Evolutionary conservation across 192 early-diverging fungal genomes (phyloP).

Genomic region (Rhizoclosmatium globosum): DNA sequence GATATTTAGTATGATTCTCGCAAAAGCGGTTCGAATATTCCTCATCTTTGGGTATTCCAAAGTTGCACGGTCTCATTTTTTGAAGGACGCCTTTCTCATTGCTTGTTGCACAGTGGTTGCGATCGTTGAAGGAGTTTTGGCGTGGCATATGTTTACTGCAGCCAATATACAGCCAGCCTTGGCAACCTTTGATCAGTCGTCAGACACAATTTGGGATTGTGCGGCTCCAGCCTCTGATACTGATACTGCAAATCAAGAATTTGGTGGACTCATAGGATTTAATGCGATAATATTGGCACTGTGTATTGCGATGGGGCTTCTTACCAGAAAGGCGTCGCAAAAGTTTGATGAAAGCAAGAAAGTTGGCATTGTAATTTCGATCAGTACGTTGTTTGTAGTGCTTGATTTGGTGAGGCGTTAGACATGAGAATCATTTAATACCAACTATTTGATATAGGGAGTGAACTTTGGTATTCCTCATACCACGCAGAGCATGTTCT

Average conservation of each 20-base stretch:
- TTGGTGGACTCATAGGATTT: not conserved
- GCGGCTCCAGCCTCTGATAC: no score
- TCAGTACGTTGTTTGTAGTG: not conserved
- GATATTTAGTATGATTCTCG: constrained; percentile 17
- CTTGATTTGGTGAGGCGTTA: not conserved
- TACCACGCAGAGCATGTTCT: not conserved
- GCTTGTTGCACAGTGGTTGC: not conserved
- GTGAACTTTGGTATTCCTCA: not conserved
- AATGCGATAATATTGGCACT: not conserved
- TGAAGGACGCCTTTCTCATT: not conserved
- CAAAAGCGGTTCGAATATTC: constrained; percentile 21
- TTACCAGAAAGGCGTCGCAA: not conserved
- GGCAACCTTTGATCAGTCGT: not conserved
- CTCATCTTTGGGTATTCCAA: constrained; percentile 26
- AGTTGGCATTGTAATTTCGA: not conserved
- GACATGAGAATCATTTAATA: not conserved
- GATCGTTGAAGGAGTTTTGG: not conserved
- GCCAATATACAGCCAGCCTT: not conserved
- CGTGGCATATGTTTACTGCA: not conserved
- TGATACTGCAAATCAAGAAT: not conserved
- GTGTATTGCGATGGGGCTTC: not conserved
- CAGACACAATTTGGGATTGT: not conserved
- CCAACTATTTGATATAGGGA: not conserved
- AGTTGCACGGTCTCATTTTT: no score
- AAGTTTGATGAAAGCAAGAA: constrained; percentile 6